phyloP scores from a whole-genome alignment of 805 yeast genomes.

The Lachancea dasiensis region DNA sequence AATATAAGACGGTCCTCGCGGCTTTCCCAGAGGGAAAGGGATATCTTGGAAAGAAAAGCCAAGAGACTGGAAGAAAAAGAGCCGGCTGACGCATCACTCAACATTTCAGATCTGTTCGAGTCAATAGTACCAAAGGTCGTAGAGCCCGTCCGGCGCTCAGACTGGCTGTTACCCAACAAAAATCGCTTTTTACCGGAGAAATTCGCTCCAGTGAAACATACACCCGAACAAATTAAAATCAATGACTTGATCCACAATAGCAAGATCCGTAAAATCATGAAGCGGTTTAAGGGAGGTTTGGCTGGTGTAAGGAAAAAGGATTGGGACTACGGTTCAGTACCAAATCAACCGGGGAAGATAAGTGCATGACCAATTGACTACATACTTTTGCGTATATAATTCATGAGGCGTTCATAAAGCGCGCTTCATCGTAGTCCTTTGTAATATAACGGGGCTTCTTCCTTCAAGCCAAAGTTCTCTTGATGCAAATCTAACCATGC shows the following conservation, averaged over 20 bases:
- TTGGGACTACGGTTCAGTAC: constrained; percentile 8
- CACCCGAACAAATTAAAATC: constrained; percentile 27
- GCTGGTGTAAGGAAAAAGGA: constrained; percentile 29
- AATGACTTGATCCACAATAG: constrained; percentile 24
- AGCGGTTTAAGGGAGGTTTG: constrained; percentile 31
- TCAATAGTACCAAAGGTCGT: constrained; percentile 26
- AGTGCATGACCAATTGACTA: background rate
- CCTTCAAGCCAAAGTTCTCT: constrained; percentile 51
- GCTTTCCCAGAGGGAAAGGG: constrained; percentile 17
- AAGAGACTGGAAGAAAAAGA: constrained; percentile 6
- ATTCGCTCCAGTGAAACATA: constrained; percentile 29
- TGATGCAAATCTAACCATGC: constrained; percentile 65
- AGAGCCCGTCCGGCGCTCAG: constrained; percentile 32
- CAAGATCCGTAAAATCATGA: constrained; percentile 24
- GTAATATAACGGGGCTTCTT: constrained; percentile 38
- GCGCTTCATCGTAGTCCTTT: constrained; percentile 9
- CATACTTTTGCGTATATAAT: no score
- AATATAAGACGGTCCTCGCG: constrained; percentile 24
- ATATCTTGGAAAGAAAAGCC: constrained; percentile 9
- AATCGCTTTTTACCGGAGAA: constrained; percentile 30
- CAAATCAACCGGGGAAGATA: background rate
- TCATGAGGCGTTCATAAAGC: background rate
- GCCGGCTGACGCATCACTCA: constrained; percentile 5
- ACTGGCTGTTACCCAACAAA: constrained; percentile 30
- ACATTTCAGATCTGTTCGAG: constrained; percentile 28